phyloP scores from a whole-genome alignment of 1,284 basidiomycete genomes.

The Ganoderma leucocontextum region DNA sequence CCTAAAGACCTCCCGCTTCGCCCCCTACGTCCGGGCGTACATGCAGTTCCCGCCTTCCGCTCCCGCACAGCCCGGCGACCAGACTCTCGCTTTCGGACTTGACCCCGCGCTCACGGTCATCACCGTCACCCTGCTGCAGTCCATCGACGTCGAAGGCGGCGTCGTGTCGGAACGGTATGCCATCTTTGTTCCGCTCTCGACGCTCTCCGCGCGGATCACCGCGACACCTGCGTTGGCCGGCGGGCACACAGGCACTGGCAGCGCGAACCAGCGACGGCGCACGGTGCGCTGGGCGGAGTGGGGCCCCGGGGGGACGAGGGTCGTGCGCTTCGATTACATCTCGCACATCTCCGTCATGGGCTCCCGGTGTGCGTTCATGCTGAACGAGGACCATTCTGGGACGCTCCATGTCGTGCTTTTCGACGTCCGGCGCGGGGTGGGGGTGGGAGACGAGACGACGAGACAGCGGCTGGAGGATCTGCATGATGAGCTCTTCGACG shows the following conservation, averaged over 20 bases:
- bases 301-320: background rate
- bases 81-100: background rate
- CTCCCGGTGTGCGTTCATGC: background rate
- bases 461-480: background rate
- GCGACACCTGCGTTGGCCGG: background rate
- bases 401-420: background rate
- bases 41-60: background rate
- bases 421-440: background rate
- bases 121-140: background rate
- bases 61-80: background rate
- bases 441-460: background rate
- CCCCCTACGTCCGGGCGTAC: background rate
- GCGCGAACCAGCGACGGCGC: background rate
- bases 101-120: background rate
- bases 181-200: background rate
- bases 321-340: background rate
- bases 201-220: background rate
- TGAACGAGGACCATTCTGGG: background rate
- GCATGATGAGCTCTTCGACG: background rate
- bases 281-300: background rate
- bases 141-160: background rate
- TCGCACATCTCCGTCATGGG: conserved; percentile 1
- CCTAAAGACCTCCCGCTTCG: background rate
- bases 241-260: too few species aligned
- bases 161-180: background rate